These are phyloP conservation scores for Didymella glomerata DNA, from an alignment of 2,329 filamentous ascomycete species.

Conservation along the genomic window DNA sequence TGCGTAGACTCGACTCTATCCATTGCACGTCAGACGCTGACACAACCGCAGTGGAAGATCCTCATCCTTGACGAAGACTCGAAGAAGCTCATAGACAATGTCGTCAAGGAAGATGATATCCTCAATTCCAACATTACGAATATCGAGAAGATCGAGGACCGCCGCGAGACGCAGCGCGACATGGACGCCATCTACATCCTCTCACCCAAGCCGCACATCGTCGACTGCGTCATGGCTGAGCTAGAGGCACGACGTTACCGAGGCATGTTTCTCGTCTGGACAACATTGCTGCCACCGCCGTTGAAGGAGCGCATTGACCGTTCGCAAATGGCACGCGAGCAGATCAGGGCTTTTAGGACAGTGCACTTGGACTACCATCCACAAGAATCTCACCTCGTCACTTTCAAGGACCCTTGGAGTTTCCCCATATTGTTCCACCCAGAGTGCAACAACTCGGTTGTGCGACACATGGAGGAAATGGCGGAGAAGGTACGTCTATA, in stretches of 20 bases:
- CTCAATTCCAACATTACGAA: conserved; percentile 96
- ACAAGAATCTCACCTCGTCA: conserved; percentile 88
- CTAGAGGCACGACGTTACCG: conserved; percentile 85
- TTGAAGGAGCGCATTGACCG: conserved; percentile 78
- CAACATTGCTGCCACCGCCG: conserved; percentile 73
- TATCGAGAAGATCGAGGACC: conserved; percentile 92
- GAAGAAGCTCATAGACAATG: conserved; percentile 87
- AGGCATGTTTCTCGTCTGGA: conserved; percentile 85
- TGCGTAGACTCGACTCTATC: conserved; percentile 55
- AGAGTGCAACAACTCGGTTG: conserved; percentile 82
- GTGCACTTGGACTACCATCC: conserved; percentile 90
- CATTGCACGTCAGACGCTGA: conserved; percentile 35
- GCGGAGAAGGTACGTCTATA: conserved; percentile 77
- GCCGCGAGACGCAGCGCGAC: conserved; percentile 79
- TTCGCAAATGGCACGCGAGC: conserved; percentile 72
- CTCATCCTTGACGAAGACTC: conserved; percentile 86
- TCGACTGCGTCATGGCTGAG: conserved; percentile 93
- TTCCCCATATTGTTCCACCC: conserved; percentile 94
- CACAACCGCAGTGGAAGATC: conserved; percentile 83
- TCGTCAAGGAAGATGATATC: conserved; percentile 93
- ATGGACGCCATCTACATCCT: conserved; percentile 97
- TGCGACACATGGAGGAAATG: conserved; percentile 81
- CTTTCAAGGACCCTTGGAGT: conserved; percentile 94
- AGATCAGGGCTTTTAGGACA: conserved; percentile 81
- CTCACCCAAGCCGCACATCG: conserved; percentile 83